phyloP scores from a whole-genome alignment of 208 protist genomes.

The Acanthamoeba divionensis region DNA sequence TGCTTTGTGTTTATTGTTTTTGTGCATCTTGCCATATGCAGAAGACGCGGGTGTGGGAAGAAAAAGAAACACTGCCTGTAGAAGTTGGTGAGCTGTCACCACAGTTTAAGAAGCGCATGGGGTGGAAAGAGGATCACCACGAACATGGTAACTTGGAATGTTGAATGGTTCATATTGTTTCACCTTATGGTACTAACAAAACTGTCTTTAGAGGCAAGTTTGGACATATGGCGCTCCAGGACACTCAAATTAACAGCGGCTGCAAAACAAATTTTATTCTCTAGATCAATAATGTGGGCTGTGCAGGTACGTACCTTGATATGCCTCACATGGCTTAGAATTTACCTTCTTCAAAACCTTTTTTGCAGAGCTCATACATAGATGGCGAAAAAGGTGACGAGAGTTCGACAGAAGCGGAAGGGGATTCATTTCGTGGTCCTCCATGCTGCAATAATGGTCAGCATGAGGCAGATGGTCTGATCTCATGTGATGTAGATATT shows the following conservation, averaged over 20 bases:
- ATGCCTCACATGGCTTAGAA: not conserved
- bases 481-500: not conserved
- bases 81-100: conserved; percentile 20
- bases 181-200: not conserved
- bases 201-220: not conserved
- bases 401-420: not conserved
- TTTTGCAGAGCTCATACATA: not conserved
- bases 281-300: not conserved
- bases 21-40: not conserved
- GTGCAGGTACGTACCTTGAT: not conserved
- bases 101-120: not conserved
- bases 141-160: not conserved
- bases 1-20: not conserved
- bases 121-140: not conserved
- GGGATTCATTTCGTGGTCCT: no score
- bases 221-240: conserved; percentile 4
- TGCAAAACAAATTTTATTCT: not conserved
- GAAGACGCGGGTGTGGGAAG: not conserved
- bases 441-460: not conserved
- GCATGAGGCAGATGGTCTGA: not conserved
- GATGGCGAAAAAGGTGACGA: conserved; percentile 14
- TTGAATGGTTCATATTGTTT: not conserved
- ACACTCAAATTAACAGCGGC: not conserved
- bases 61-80: not conserved
- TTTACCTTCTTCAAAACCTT: not conserved